A percentile compares a stretch with the other conserved stretches of the same genome.
Conservation (phyloP, 805 yeast species). For the Candida odintsovae region DNA sequence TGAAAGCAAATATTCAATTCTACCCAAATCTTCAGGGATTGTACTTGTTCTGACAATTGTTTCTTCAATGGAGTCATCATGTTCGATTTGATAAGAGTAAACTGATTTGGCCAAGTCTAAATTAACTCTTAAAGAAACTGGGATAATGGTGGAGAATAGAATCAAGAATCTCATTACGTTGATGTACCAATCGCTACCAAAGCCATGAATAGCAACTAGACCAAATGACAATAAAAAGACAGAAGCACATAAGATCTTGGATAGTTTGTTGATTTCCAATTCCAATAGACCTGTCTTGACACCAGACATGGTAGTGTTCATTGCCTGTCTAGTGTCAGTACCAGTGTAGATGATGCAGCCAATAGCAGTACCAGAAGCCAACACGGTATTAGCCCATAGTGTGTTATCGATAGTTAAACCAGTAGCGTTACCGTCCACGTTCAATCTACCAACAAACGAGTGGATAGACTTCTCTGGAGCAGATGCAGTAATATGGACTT, state of each 20-base stretch:
- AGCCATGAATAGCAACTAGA: conserved; percentile 78
- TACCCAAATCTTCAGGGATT: conserved; percentile 94
- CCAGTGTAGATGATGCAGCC: conserved; percentile 93
- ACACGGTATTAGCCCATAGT: conserved; percentile 95
- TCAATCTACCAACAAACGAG: conserved; percentile 68
- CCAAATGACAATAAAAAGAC: conserved; percentile 74
- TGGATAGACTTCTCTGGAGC: conserved; percentile 84
- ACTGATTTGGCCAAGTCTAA: conserved; percentile 93
- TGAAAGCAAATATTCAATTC: conserved; percentile 85
- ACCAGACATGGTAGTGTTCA: conserved; percentile 84
- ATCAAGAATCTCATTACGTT: conserved; percentile 88
- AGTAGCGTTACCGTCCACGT: conserved; percentile 48
- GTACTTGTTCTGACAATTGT: conserved; percentile 96
- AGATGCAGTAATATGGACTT: conserved; percentile 59
- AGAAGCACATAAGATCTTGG: conserved; percentile 82
- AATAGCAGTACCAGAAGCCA: conserved; percentile 88
- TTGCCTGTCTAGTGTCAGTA: conserved; percentile 84
- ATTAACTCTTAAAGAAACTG: conserved; percentile 91
- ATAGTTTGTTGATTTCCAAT: conserved; percentile 79
- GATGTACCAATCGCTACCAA: conserved; percentile 74
- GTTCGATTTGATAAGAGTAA: conserved; percentile 91
- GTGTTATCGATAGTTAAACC: conserved; percentile 86
- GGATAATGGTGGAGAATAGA: conserved; percentile 90
- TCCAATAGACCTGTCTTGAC: conserved; percentile 89
- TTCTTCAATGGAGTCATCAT: conserved; percentile 71